Evolutionary conservation across 1,284 basidiomycete genomes (phyloP), one percentile per base, ranked within the genome.

Genomic region (Ustilago sp.): DNA sequence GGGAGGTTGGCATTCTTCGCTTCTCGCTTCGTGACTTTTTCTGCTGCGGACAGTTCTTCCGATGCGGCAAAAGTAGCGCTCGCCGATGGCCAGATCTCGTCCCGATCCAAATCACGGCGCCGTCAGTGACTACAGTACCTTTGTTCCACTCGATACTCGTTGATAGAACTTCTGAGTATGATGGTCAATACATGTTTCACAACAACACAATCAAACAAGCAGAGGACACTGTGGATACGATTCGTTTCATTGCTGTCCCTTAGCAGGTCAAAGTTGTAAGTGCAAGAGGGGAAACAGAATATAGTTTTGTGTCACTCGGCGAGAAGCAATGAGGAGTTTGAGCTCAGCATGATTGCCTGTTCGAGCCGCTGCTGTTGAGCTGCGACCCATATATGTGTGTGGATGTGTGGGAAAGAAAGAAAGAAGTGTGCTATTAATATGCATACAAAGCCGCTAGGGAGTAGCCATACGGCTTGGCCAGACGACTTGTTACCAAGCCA

Each of bases 391-490:
- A 50, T 67, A 39, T 43, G 28, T 45, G 45, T 50, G 38, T 35
- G 54, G 23, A 28, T 53, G 45, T 28, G 41, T 39, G 36, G 12
- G 34, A 17, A 43, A 32, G 57, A 63, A 35, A 28, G 23, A 39
- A 61, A 63, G 59, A 61, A 65, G 59, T 68, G 65, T 74, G 65
- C 71, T 74, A 56, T 52, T 64, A 60, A 53, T 68, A 74, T 68
- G 71, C 71, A 74, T 68, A 74, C 66, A 74, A 68, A 74, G 65
- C 66, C 62, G 71, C 63, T 56, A 47, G 69, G 57, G 53, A 60
- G 59, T 58, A 38, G 63, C 68, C 70, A 58, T 61, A 50, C 61
- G 70, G 57, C 70, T 68, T 73, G 65, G 65, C 70, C 60, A 41
- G 53, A 63, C 53, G 57, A 59, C 53, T 41, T 17, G 23, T 59